Base-by-base conservation (phyloP, 2,329 filamentous ascomycete genomes). In the Fusarium miscanthi region DNA sequence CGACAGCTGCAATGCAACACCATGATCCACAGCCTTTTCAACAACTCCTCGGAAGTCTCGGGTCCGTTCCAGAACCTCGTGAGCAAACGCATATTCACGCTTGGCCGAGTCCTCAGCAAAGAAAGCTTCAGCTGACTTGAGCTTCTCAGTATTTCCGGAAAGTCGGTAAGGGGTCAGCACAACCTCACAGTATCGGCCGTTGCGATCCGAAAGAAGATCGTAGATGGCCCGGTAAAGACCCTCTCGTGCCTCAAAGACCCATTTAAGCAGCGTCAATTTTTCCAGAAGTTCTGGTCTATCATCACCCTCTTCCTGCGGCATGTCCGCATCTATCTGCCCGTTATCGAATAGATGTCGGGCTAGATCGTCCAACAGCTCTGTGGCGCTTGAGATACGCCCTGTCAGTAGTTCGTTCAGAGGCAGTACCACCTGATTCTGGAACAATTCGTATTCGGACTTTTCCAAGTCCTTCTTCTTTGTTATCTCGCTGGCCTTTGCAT, bases 201-300 rank as follows among this genome's bases (percentile, higher is more conserved):
- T 96, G 57, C 95, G 92, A 79, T 95, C 93, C 25, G 91, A 91
- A 38, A 97, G 88, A 16, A 98, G 84, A 75, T 97, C 93, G 78
- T 94, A 97, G 59, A 95, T 89, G 76, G 94, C 93, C 46, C 93
- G 91, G 82, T 98, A 92, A 13, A 98, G 86, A 51, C 89, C 87
- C 82, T 99, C 96, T n/a, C 95, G 91, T 2, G 93, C 92, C 80
- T 99, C 96, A 76, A 98, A 98, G 13, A 98, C 90, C 95, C 96
- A 98, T 78, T 98, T 99, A 19, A 98, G 87, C 52, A 98, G 88
- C 0, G 95, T 98, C 17, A 99, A 87, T 82, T 97, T 97, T 81
- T 99, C 96, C 5, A 98, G 85, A 0, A 98, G 87, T 81, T 99
- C 96, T 0, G 96, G 96, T 79, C 95, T 91, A 80, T 98, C 95